Base-by-base conservation (phyloP, 495 filamentous ascomycete genomes). In the Penicillium roqueforti region DNA sequence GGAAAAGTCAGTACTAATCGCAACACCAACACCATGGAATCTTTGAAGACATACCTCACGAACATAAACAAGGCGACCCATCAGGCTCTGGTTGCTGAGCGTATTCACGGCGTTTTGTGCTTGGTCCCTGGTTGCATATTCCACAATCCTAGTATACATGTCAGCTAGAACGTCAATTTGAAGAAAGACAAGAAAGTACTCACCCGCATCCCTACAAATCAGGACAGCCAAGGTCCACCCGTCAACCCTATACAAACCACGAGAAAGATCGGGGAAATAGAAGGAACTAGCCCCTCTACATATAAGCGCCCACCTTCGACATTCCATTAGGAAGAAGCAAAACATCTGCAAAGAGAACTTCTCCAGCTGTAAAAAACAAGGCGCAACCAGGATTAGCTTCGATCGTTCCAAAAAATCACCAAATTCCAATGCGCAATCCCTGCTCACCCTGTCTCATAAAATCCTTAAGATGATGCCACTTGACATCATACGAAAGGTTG, bases 291-390 rank as follows among this genome's bases (percentile, higher is more conserved):
- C 84, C 88, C 85, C 83, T 83, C 83, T 85, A 91, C 83, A 85
- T 83, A 83, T 90, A 89, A 85, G 84, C 85, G 89, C 91, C 90
- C 91, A 97, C 93, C 95, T 98, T 98, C 89, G 92, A 97, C 93
- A 98, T 98, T 91, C 93, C 93, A 85, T 98, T 98, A 70, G 95
- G 95, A 91, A 98, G 91, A 75, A 96, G 83, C 75, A 98, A 87
- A 68, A 98, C 92, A 83, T 98, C 93, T 84, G 93, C 93, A 77
- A 95, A 98, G 79, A 97, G 85, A 76, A 97, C 95, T 72, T 97
- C 93, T 83, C 93, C 93, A 80, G 93, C 93, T 98, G 73, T 66
- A 67, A 55, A 64, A 51, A 39, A 49, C 46, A 54, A 60, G 67
- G 54, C 36, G 47, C 39, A 53, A 57, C 63, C 65, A 50, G 53